A percentile compares a stretch with the other conserved stretches of the same genome.
phyloP scores from a whole-genome alignment of 495 filamentous ascomycete species.

The Aspergillus incahuasiensis region DNA sequence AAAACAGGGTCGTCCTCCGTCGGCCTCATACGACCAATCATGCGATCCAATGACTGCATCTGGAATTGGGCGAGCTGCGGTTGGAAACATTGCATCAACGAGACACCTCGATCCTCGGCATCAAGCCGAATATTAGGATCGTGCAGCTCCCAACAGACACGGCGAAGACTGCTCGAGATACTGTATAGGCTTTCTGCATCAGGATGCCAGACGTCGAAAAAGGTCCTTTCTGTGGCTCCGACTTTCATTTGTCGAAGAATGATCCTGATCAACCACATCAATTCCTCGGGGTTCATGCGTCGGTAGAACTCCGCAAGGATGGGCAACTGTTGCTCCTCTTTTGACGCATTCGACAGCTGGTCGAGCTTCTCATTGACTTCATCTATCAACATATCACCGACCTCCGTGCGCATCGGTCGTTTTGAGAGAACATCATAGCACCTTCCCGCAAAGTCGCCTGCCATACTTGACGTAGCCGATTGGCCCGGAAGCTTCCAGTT shows the following conservation, averaged over 20 bases:
- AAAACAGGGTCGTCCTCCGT: constrained; percentile 71
- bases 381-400: constrained; percentile 74
- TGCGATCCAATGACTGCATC: constrained; percentile 78
- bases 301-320: constrained; percentile 82
- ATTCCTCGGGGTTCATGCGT: constrained; percentile 86
- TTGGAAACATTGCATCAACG: constrained; percentile 93
- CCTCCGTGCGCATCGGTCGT: constrained; percentile 66
- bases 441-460: constrained; percentile 86
- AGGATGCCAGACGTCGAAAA: constrained; percentile 89
- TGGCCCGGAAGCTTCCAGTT: constrained; percentile 92
- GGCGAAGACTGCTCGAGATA: constrained; percentile 80
- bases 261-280: constrained; percentile 92
- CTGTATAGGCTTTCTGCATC: constrained; percentile 88
- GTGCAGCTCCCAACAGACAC: constrained; percentile 93
- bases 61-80: constrained; percentile 96
- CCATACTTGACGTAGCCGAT: constrained; percentile 54
- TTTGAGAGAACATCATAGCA: constrained; percentile 86
- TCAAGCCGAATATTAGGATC: constrained; percentile 72
- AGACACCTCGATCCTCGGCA: constrained; percentile 67
- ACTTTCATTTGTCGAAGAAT: constrained; percentile 96
- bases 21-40: constrained; percentile 66
- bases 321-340: constrained; percentile 75
- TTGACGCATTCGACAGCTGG: constrained; percentile 64
- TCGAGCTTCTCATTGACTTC: constrained; percentile 90
- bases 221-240: constrained; percentile 91